phyloP scores from a whole-genome alignment of 116 monocot species.

The Dioscorea cayenensis region DNA sequence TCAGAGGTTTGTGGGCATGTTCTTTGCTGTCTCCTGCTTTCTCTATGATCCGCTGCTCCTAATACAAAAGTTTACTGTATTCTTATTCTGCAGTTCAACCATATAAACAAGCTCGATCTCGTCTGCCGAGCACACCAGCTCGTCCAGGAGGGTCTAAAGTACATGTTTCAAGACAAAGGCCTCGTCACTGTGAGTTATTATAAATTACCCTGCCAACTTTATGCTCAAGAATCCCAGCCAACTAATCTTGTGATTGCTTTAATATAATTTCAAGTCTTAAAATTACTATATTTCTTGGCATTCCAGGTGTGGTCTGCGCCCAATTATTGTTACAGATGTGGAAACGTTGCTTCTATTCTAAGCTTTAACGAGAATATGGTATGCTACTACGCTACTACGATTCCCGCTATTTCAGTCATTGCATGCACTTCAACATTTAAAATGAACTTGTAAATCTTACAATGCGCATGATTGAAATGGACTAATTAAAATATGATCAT shows the following conservation, averaged over 20 bases:
- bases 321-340: slow-evolving; percentile 94
- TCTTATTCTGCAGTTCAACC: slow-evolving; percentile 50
- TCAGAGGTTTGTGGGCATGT: slow-evolving; percentile 2
- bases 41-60: background rate
- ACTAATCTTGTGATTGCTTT: background rate
- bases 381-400: background rate
- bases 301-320: slow-evolving; percentile 76
- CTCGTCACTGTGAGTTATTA: slow-evolving; percentile 62
- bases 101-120: slow-evolving; percentile 78
- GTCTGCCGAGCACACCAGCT: slow-evolving; percentile 98
- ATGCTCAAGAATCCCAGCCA: no score
- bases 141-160: slow-evolving; percentile 97
- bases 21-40: background rate
- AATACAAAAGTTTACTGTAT: background rate
- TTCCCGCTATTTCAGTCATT: background rate
- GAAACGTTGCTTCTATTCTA: background rate
- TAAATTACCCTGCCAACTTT: no score
- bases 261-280: background rate
- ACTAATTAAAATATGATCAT: no score
- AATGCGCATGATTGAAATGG: no score
- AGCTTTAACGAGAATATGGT: background rate
- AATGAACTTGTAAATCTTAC: no score
- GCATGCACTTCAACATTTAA: background rate
- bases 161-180: slow-evolving; percentile 92
- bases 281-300: background rate